Evolutionary conservation across 495 filamentous ascomycete genomes (phyloP).

Genomic region (Hypoxylon trugodes): DNA sequence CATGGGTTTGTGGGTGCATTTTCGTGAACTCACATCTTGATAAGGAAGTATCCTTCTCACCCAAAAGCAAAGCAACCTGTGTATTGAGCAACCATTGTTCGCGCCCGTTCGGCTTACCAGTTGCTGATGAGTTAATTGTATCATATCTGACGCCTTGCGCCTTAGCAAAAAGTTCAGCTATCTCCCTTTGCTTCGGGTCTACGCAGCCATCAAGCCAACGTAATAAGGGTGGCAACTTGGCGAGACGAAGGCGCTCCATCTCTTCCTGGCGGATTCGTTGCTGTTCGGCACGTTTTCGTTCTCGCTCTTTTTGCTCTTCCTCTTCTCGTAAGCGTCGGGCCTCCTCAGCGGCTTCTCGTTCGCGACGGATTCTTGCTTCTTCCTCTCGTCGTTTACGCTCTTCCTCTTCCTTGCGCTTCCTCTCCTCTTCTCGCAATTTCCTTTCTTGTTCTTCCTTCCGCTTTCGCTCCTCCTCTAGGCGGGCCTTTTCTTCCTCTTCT

Average conservation of each 20-base stretch:
- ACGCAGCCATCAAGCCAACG: slow-evolving; percentile 60
- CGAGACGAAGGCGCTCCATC: slow-evolving; percentile 55
- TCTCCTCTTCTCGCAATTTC: slow-evolving; percentile 37
- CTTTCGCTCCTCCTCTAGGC: slow-evolving; percentile 51
- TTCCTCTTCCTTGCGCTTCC: slow-evolving; percentile 41
- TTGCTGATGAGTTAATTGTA: slow-evolving; percentile 58
- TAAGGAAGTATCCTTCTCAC: slow-evolving; percentile 77
- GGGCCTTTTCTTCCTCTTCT: slow-evolving; percentile 51
- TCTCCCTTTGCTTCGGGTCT: slow-evolving; percentile 57
- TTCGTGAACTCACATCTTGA: slow-evolving; percentile 68
- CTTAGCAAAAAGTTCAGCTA: slow-evolving; percentile 59
- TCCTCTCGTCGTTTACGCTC: slow-evolving; percentile 44
- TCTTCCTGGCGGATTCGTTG: slow-evolving; percentile 56
- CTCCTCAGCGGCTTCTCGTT: slow-evolving; percentile 57
- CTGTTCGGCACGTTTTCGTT: slow-evolving; percentile 59
- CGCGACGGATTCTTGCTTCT: slow-evolving; percentile 53
- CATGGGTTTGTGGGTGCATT: neutral
- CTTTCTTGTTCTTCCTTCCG: slow-evolving; percentile 47
- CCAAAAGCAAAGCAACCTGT: slow-evolving; percentile 76
- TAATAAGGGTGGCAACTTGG: slow-evolving; percentile 60
- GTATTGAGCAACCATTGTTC: slow-evolving; percentile 83
- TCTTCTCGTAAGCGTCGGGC: slow-evolving; percentile 54
- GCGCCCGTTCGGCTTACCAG: slow-evolving; percentile 54
- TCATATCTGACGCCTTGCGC: slow-evolving; percentile 63
- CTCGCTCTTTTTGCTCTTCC: slow-evolving; percentile 45